Conservation (phyloP, 1,284 basidiomycete species). For the Leccinum fallax region DNA sequence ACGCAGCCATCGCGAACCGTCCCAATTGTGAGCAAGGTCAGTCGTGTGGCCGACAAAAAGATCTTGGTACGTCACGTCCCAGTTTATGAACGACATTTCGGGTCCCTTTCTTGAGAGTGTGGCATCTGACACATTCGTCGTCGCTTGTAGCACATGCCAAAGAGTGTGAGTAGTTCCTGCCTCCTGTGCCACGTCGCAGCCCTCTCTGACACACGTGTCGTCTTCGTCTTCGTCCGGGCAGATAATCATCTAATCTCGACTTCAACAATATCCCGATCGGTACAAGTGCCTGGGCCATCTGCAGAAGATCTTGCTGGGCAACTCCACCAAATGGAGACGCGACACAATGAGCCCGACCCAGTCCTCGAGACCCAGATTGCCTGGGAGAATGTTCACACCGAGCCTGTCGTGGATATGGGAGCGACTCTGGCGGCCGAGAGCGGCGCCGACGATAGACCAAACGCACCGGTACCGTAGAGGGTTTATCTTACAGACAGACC, state of each 20-base stretch:
- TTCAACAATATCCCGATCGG: slow-evolving; percentile 1
- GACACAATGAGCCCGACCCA: background rate
- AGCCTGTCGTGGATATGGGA: background rate
- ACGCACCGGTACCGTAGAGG: slow-evolving; percentile 1
- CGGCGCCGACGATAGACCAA: slow-evolving; percentile 1
- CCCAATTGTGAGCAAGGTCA: slow-evolving; percentile 66
- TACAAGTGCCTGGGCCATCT: slow-evolving; percentile 9
- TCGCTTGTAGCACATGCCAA: slow-evolving; percentile 57
- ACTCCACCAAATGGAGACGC: slow-evolving; percentile 3
- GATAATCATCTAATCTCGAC: slow-evolving; percentile 51
- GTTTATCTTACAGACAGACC: background rate
- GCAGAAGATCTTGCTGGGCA: background rate
- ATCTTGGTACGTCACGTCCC: slow-evolving; percentile 52
- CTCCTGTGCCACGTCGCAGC: background rate
- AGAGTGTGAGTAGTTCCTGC: slow-evolving; percentile 55
- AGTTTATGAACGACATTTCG: background rate
- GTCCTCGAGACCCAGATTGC: background rate
- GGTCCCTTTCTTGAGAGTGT: background rate
- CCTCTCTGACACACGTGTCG: slow-evolving; percentile 7
- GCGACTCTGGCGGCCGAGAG: background rate
- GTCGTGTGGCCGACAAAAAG: slow-evolving; percentile 58
- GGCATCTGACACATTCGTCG: slow-evolving; percentile 11
- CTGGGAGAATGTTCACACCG: slow-evolving; percentile 7
- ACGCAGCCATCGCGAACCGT: slow-evolving; percentile 51
- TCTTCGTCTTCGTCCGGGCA: slow-evolving; percentile 20